Evolutionary conservation across 2,329 filamentous ascomycete species (phyloP).

Genomic region (Alternaria alternata): DNA sequence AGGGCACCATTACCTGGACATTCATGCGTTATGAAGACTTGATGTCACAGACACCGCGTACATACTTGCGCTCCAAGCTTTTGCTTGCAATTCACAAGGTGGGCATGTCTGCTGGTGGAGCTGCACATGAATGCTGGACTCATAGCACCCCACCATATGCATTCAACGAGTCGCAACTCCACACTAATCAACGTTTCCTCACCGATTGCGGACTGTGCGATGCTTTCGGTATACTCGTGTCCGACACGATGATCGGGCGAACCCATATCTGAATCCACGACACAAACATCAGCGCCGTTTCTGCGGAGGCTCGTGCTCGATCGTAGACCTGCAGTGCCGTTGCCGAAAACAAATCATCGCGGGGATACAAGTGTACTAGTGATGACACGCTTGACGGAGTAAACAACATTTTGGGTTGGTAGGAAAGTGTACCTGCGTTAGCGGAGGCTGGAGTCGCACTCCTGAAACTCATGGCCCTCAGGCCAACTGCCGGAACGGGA

Average conservation of each 20-base stretch:
- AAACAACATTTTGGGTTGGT: slow-evolving; percentile 44
- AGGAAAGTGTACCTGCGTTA: slow-evolving; percentile 49
- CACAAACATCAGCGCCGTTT: slow-evolving; percentile 20
- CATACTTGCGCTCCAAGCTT: slow-evolving; percentile 18
- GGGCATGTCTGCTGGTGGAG: slow-evolving; percentile 11
- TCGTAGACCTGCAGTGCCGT: slow-evolving; percentile 36
- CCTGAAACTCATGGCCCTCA: slow-evolving; percentile 45
- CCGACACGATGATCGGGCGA: background rate
- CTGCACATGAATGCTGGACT: slow-evolving; percentile 8
- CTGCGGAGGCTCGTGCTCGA: slow-evolving; percentile 41
- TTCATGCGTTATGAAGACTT: slow-evolving; percentile 40
- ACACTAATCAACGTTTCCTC: slow-evolving; percentile 7
- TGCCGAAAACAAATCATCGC: slow-evolving; percentile 40
- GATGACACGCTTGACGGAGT: slow-evolving; percentile 41
- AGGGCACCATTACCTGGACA: slow-evolving; percentile 33
- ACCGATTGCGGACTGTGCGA: background rate
- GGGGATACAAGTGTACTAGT: slow-evolving; percentile 13
- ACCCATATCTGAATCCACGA: slow-evolving; percentile 10
- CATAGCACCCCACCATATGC: slow-evolving; percentile 11
- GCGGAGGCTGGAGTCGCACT: slow-evolving; percentile 32
- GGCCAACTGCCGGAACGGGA: slow-evolving; percentile 34
- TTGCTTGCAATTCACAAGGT: slow-evolving; percentile 15
- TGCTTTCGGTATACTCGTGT: background rate
- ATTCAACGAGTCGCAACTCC: slow-evolving; percentile 1
- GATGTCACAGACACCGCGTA: slow-evolving; percentile 34